These are phyloP conservation scores for Lathyrus oleraceus DNA, from an alignment of 306 rosid species.

Conservation along the genomic window DNA sequence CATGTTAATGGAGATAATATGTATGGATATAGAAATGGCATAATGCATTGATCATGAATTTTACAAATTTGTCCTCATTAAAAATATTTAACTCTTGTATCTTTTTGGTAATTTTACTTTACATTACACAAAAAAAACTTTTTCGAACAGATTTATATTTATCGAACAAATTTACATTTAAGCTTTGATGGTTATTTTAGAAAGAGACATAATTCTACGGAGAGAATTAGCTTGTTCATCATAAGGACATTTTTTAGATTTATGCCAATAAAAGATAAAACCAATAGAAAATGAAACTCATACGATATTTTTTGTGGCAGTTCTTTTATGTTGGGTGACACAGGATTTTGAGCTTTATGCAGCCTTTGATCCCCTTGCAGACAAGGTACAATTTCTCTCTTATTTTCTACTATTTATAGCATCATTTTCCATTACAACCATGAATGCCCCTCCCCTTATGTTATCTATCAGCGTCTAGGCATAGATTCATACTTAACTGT, in stretches of 20 bases:
- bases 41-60: not conserved
- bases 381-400: conserved; percentile 60
- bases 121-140: not conserved
- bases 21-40: conserved; percentile 10
- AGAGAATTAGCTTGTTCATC: conserved; percentile 16
- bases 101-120: conserved; percentile 22
- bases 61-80: conserved; percentile 11
- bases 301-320: conserved; percentile 48
- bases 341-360: conserved; percentile 99
- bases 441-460: not conserved
- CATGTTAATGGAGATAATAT: conserved; percentile 23
- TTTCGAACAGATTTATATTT: not conserved
- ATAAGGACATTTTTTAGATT: not conserved
- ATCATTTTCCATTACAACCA: not conserved
- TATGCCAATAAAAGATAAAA: conserved; percentile 5
- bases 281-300: conserved; percentile 33
- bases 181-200: conserved; percentile 11
- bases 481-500: conserved; percentile 25
- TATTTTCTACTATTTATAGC: conserved; percentile 10
- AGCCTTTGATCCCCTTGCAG: conserved; percentile 98
- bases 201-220: not conserved
- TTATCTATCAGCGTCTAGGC: conserved; percentile 6
- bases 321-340: conserved; percentile 96
- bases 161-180: too few species aligned
- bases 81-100: conserved; percentile 14